Evolutionary conservation across 352 stramenopile genomes (phyloP).

Genomic region (Phytophthora pinifolia): DNA sequence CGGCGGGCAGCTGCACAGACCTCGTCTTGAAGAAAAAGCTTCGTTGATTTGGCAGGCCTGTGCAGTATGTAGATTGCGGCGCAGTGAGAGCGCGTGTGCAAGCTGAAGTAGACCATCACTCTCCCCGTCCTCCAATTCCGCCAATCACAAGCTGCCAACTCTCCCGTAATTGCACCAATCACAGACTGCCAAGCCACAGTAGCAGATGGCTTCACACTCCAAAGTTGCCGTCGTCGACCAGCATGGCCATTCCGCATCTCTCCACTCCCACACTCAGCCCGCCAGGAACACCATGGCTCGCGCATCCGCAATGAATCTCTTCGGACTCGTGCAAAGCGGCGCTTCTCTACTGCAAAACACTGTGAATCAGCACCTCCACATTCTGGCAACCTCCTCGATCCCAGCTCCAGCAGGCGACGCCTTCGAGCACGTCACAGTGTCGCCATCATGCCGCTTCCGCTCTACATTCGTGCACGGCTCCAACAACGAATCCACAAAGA

Average conservation of each 20-base stretch:
- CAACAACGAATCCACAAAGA: not conserved
- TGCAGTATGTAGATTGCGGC: no score
- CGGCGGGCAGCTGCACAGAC: no score
- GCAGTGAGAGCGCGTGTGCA: slow-evolving; percentile 9
- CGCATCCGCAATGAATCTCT: slow-evolving; percentile 25
- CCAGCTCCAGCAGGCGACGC: not conserved
- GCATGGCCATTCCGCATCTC: slow-evolving; percentile 16
- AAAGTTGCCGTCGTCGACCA: slow-evolving; percentile 16
- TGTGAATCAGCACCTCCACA: slow-evolving; percentile 38
- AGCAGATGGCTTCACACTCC: slow-evolving; percentile 21
- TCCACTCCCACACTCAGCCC: slow-evolving; percentile 1
- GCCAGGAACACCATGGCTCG: slow-evolving; percentile 13
- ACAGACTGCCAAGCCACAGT: slow-evolving; percentile 16
- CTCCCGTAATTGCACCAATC: slow-evolving; percentile 20
- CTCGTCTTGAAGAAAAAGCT: no score
- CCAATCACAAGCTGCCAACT: slow-evolving; percentile 23
- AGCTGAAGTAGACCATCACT: slow-evolving; percentile 25
- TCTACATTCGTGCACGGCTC: slow-evolving; percentile 27
- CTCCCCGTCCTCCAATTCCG: slow-evolving; percentile 8
- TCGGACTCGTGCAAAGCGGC: slow-evolving; percentile 36
- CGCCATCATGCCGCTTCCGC: slow-evolving; percentile 21
- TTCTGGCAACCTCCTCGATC: slow-evolving; percentile 16
- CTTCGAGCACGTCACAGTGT: slow-evolving; percentile 19
- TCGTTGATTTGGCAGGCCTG: no score
- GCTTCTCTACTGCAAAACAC: slow-evolving; percentile 35